A percentile compares a stretch with the other conserved stretches of the same genome.
These are phyloP conservation scores for Onygenales sp. DNA, from an alignment of 2,329 filamentous ascomycete species.

Conservation along the genomic window DNA sequence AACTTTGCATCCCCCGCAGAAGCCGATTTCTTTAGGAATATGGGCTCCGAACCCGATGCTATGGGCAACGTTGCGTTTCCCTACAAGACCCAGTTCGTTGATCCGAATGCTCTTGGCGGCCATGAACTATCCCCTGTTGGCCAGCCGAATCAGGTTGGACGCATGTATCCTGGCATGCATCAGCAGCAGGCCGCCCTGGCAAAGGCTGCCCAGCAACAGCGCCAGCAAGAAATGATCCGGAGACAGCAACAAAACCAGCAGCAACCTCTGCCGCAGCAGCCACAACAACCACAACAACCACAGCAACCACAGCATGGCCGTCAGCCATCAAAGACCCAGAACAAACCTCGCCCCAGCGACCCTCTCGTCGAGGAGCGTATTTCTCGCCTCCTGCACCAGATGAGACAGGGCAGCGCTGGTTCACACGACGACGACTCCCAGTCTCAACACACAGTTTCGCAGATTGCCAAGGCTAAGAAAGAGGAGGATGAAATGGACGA, in stretches of 20 bases:
- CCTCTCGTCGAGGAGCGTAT: conserved; percentile 85
- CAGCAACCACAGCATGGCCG: conserved; percentile 22
- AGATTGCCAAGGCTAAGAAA: conserved; percentile 70
- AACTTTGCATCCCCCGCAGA: conserved; percentile 15
- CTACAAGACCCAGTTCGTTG: conserved; percentile 49
- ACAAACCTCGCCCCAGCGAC: conserved; percentile 41
- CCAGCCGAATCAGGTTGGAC: conserved; percentile 51
- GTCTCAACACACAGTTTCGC: conserved; percentile 42
- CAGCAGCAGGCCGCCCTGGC: conserved; percentile 74
- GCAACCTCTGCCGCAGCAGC: conserved; percentile 28
- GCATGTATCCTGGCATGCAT: conserved; percentile 89
- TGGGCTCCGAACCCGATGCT: neutral
- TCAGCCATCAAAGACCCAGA: conserved; percentile 12
- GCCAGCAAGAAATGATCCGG: conserved; percentile 49
- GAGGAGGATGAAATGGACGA: conserved; percentile 99
- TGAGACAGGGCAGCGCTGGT: conserved; percentile 64
- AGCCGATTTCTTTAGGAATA: neutral
- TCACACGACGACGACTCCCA: conserved; percentile 37
- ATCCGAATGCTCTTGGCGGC: conserved; percentile 61
- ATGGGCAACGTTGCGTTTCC: neutral
- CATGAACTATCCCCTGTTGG: conserved; percentile 48
- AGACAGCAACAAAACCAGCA: conserved; percentile 46
- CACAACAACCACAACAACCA: conserved; percentile 11
- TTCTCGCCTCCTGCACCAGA: conserved; percentile 81
- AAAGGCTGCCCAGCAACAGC: conserved; percentile 60